Conservation (phyloP, 208 protist species). For the Borovskyia barvae region DNA sequence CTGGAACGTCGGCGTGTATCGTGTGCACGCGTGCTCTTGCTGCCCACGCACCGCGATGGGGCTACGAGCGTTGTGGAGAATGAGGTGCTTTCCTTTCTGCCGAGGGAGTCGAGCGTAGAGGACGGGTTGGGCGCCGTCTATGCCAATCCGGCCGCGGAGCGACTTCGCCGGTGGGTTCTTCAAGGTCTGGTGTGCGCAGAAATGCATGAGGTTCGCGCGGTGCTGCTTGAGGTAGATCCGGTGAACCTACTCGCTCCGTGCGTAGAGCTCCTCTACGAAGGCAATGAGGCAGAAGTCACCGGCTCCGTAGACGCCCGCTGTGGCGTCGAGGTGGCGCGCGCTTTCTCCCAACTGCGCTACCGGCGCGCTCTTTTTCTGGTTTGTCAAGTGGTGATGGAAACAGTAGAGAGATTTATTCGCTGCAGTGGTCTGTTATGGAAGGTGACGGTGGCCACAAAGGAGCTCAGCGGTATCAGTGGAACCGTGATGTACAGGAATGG, state of each 20-base stretch:
- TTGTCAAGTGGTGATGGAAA: conserved; percentile 84
- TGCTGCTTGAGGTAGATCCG: conserved; percentile 77
- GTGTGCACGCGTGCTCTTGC: conserved; percentile 69
- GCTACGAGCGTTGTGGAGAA: conserved; percentile 22
- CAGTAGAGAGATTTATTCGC: conserved; percentile 84
- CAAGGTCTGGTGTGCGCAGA: conserved; percentile 78
- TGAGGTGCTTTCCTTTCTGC: conserved; percentile 17
- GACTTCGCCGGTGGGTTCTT: conserved; percentile 75
- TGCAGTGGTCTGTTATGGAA: conserved; percentile 84
- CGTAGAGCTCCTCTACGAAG: conserved; percentile 62
- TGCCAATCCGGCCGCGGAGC: conserved; percentile 66
- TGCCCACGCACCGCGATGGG: conserved; percentile 43
- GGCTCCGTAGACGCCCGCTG: not conserved
- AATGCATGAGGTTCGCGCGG: conserved; percentile 52
- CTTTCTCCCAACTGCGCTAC: conserved; percentile 22
- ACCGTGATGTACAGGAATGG: conserved; percentile 7
- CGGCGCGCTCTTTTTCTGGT: conserved; percentile 66
- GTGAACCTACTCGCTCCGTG: conserved; percentile 62
- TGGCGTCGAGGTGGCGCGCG: not conserved
- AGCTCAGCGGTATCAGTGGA: conserved; percentile 4
- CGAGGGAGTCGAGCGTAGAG: not conserved
- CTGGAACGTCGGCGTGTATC: conserved; percentile 11
- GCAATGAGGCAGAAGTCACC: conserved; percentile 15
- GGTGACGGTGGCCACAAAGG: conserved; percentile 51
- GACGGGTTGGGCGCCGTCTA: conserved; percentile 44